Conservation (phyloP, 2,329 filamentous ascomycete genomes). For the Colletotrichum melonis region DNA sequence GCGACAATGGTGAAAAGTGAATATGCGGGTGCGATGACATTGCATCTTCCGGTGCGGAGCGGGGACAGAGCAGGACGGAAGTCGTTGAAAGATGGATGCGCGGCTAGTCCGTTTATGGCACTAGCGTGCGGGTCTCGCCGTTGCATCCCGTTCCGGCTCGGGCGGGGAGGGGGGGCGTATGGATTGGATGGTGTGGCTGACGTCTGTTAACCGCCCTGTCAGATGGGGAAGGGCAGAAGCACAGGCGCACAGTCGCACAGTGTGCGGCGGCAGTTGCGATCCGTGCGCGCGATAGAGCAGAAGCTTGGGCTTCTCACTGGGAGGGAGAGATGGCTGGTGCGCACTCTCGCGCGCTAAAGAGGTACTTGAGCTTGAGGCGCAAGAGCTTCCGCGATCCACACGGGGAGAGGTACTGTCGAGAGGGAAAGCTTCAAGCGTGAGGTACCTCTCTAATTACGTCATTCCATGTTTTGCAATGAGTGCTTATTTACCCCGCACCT, state of each 20-base stretch:
- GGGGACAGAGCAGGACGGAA: conserved; percentile 14
- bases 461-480: background rate
- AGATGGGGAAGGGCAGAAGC: background rate
- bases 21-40: background rate
- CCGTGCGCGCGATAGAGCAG: background rate
- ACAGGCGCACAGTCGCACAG: conserved; percentile 1
- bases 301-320: background rate
- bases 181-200: background rate
- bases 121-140: conserved; percentile 36
- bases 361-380: background rate
- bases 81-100: conserved; percentile 30
- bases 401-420: too few species aligned
- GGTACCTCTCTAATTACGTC: background rate
- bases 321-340: background rate
- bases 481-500: background rate
- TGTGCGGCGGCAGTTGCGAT: background rate
- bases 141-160: conserved; percentile 35
- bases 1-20: background rate
- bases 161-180: conserved; percentile 6
- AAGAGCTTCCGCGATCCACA: background rate
- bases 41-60: conserved; percentile 12
- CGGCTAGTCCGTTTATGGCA: conserved; percentile 5
- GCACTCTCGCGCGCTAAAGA: conserved; percentile 3
- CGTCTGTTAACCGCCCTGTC: background rate
- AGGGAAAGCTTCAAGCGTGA: background rate